Evolutionary conservation across 2,329 filamentous ascomycete species (phyloP), one percentile per base, ranked within the genome.

Genomic region (Madurella fahalii): DNA sequence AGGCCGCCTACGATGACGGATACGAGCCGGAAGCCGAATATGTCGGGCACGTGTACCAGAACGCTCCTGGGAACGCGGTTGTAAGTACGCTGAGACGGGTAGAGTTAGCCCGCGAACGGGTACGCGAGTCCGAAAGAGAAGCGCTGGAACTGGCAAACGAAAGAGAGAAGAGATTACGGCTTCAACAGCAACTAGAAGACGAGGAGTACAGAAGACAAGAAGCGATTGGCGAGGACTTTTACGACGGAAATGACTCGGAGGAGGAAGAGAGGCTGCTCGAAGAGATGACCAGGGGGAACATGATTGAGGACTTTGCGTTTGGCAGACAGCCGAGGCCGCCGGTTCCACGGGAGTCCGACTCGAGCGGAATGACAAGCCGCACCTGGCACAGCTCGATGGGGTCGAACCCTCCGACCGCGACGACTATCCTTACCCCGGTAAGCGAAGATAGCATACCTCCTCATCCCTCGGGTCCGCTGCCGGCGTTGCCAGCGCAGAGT

Each of bases 1-100:
- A 97, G 70, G 93, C 93, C 48, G 94, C 93, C 5, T 99, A 97
- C 69, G 88, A 96, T 68, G 91, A 96, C 59, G 89, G 89, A 0
- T 89, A 90, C 59, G 91, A 96, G 66, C 88, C 88, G 4, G 53
- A 66, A 25, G 9, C 48, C 2, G 47, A 58, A 9, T 66, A 69
- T 30, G 64, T 65, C 40, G 71, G 68, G 15, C 65, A 68, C 25
- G 64, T 16, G 1, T 58, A 72, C 44, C 67, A 69, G 20, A 65
- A 72, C 37, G 69, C 75, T 45, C 70, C 72, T 40, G 65, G 68
- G 2, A 71, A 80, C 31, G 70, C 77, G 18, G 75, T 80, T 9
- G 76, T 75, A 0, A 82, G 81, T 58, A 81, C 83, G 2, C 73
- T 85, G 62, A 78, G 81, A 40, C 86, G 83, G 62, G 84, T 91